Base-by-base conservation (phyloP, 345 rosid genomes). In the Anacardium occidentale region DNA sequence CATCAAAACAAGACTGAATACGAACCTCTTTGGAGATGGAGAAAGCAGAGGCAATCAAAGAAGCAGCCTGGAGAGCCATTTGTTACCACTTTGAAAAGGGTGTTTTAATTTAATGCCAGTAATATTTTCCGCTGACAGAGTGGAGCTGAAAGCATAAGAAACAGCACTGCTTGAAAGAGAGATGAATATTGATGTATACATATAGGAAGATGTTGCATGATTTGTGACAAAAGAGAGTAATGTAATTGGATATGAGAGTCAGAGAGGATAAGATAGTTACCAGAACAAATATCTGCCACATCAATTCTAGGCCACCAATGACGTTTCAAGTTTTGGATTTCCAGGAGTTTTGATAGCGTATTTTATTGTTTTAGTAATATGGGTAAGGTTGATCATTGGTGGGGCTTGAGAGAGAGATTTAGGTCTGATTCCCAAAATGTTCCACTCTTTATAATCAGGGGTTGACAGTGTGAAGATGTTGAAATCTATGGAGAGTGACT, bases 61-160 rank as follows among this genome's bases (percentile, higher is more conserved):
- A 86, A 83, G 95, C 83, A 75, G 98, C 83, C 77, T 81, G 94
- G 57, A 90, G 88, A 69, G 92, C 91, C 96, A 92, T 92, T 75
- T 12, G 17, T 62, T 61, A 18, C 42, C 8, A 32, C 57, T 32
- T 12, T 60, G 42, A 60, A 32, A 53, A 59, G 4, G 40, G 25
- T 22, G 42, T 42, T 18, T 9, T 4, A 11, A 17, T 37, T 21
- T 13, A 15, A 10, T 9, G 7, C 44, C 0, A n/a, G n/a, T n/a
- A n/a, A n/a, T n/a, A n/a, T n/a, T n/a, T n/a, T n/a, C n/a, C n/a
- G n/a, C n/a, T n/a, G n/a, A n/a, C n/a, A n/a, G n/a, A n/a, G n/a
- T n/a, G n/a, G n/a, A n/a, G n/a, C n/a, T n/a, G n/a, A n/a, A n/a
- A n/a, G n/a, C n/a, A n/a, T n/a, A n/a, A n/a, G n/a, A n/a, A n/a